These are phyloP conservation scores for Citrullus mucosospermus DNA, from an alignment of 306 rosid genomes.

Conservation along the genomic window DNA sequence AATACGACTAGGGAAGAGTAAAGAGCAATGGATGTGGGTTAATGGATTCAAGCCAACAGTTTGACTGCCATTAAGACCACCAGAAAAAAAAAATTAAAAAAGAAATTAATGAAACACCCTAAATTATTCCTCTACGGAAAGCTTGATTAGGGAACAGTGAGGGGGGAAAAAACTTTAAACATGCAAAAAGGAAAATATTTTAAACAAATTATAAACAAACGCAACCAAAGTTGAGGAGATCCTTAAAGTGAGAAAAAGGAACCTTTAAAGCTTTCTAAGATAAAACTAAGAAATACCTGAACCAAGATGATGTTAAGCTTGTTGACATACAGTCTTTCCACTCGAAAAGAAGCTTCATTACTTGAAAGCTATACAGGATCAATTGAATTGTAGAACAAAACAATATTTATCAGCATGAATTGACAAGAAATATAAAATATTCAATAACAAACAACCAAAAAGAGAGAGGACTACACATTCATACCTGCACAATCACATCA, in stretches of 20 bases:
- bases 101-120: not conserved
- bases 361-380: slow-evolving; percentile 51
- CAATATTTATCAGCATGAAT: not conserved
- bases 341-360: slow-evolving; percentile 76
- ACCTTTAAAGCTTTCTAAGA: not conserved
- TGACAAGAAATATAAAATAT: not conserved
- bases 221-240: not conserved
- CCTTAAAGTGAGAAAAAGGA: not conserved
- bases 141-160: not conserved
- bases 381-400: not conserved
- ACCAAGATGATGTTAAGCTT: slow-evolving; percentile 92
- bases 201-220: not conserved
- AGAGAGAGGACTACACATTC: not conserved
- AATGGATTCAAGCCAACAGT: not conserved
- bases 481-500: slow-evolving; percentile 90
- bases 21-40: not conserved
- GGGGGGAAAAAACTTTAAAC: not conserved
- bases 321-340: slow-evolving; percentile 91
- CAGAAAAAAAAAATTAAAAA: not conserved
- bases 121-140: not conserved
- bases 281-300: slow-evolving; percentile 41
- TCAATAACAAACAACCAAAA: not conserved
- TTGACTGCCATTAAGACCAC: not conserved
- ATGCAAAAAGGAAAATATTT: not conserved
- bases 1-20: not conserved